Base-by-base conservation (phyloP, 2,329 filamentous ascomycete genomes). In the Grosmannia penicillata region DNA sequence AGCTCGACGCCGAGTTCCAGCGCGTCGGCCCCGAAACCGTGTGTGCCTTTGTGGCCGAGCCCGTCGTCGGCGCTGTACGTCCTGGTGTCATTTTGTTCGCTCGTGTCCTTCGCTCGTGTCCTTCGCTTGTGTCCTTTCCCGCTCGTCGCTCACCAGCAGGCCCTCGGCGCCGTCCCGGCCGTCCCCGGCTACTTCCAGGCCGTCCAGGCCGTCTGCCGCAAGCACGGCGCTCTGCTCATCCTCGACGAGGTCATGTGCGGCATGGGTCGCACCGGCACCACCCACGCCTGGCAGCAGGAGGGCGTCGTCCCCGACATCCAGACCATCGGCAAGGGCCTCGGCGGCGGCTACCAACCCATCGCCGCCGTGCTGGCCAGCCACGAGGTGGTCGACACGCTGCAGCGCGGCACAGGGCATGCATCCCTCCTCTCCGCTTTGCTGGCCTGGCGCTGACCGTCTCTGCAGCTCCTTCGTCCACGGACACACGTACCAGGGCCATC, bases 31-130 rank as follows among this genome's bases (percentile, higher is more conserved):
- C 78, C 0, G 63, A 74, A 0, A 79, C 63, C 0, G 76, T 86
- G 1, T 78, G 74, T 38, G 80, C 76, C 1, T 84, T 87, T 49
- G 65, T 85, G 19, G 75, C 77, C 1, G 82, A 87, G 54, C 76
- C 81, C 0, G 66, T 87, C 1, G 78, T 81, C 13, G 80, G 82
- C 3, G 78, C 81, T 25, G 75, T 80, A 64, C 56, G 60, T 54
- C n/a, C n/a, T n/a, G n/a, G n/a, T n/a, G n/a, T n/a, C n/a, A n/a
- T 4, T 21, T 18, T 24, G 8, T 28, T 24, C 11, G 23, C 42
- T 40, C 14, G 41, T 34, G 15, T 4, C 18, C 21, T 15, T 7
- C 18, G 3, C 8, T 34, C 14, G 17, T 36, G 15, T 30, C 1
- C 30, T 15, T 10, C 11, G 4, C 30, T 14, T n/a, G n/a, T n/a